phyloP scores from a whole-genome alignment of 805 yeast species.

The Isabelozyma gotoi region DNA sequence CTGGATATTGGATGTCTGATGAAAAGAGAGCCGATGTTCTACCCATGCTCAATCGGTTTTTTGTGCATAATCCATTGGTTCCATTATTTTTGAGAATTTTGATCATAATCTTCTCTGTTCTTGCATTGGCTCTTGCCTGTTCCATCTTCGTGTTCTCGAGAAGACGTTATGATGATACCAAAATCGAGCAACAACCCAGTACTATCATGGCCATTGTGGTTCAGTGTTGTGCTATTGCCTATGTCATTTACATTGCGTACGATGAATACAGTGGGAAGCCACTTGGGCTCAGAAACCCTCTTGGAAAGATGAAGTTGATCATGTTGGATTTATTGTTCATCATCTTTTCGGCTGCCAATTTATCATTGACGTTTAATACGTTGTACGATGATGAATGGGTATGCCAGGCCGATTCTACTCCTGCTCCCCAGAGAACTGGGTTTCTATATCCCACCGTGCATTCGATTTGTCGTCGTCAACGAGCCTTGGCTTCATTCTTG shows the following conservation, averaged over 20 bases:
- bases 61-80: constrained; percentile 75
- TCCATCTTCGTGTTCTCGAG: constrained; percentile 49
- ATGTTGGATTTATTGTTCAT: constrained; percentile 83
- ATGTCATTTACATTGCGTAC: constrained; percentile 76
- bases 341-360: constrained; percentile 83
- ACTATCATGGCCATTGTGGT: constrained; percentile 91
- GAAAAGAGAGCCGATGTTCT: constrained; percentile 62
- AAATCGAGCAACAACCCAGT: constrained; percentile 74
- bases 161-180: constrained; percentile 27
- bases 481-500: constrained; percentile 74
- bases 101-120: constrained; percentile 50
- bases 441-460: constrained; percentile 31
- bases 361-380: constrained; percentile 83
- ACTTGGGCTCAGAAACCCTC: constrained; percentile 81
- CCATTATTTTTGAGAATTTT: constrained; percentile 70
- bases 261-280: constrained; percentile 95
- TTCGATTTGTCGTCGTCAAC: constrained; percentile 74
- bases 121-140: constrained; percentile 73
- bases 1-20: constrained; percentile 68
- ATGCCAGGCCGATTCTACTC: constrained; percentile 34
- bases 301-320: constrained; percentile 77
- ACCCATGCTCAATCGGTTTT: constrained; percentile 56
- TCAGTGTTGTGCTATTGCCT: constrained; percentile 73
- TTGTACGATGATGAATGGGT: constrained; percentile 83
- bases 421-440: constrained; percentile 14